A percentile compares a stretch with the other conserved stretches of the same genome.
Conservation (phyloP, 371 early-diverging fungal genomes). For the Zopfochytrium polystomum region DNA sequence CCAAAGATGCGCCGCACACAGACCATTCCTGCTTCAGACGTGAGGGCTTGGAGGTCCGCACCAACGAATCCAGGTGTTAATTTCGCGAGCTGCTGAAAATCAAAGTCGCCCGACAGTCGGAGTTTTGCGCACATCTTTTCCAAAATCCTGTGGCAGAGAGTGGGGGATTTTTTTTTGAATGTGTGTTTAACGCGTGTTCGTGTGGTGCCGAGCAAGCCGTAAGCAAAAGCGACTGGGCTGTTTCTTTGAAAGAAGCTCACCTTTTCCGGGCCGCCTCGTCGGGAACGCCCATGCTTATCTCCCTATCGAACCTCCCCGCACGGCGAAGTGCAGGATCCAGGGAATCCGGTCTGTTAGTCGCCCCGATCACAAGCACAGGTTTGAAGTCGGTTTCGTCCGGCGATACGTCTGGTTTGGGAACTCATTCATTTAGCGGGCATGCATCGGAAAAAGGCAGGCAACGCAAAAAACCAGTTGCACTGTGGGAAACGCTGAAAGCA, state of each 20-base stretch:
- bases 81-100: slow-evolving; percentile 84
- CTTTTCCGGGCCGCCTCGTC: slow-evolving; percentile 90
- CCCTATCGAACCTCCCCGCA: slow-evolving; percentile 98
- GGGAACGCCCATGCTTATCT: slow-evolving; percentile 97
- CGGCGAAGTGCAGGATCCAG: slow-evolving; percentile 96
- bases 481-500: no score
- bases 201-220: no score
- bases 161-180: neutral
- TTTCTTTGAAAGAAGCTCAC: slow-evolving; percentile 40
- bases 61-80: slow-evolving; percentile 99
- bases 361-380: slow-evolving; percentile 97
- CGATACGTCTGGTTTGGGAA: slow-evolving; percentile 24
- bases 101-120: slow-evolving; percentile 81
- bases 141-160: slow-evolving; percentile 64
- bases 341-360: slow-evolving; percentile 98
- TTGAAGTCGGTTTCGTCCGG: slow-evolving; percentile 82
- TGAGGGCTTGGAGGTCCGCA: slow-evolving; percentile 95
- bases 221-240: neutral
- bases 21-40: slow-evolving; percentile 95
- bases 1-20: slow-evolving; percentile 92
- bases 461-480: neutral
- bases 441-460: neutral
- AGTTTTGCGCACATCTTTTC: slow-evolving; percentile 86
- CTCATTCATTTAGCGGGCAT: no score
- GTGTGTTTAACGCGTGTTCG: no score